These are phyloP conservation scores for Penicillium herquei DNA, from an alignment of 495 filamentous ascomycete genomes.

Conservation along the genomic window DNA sequence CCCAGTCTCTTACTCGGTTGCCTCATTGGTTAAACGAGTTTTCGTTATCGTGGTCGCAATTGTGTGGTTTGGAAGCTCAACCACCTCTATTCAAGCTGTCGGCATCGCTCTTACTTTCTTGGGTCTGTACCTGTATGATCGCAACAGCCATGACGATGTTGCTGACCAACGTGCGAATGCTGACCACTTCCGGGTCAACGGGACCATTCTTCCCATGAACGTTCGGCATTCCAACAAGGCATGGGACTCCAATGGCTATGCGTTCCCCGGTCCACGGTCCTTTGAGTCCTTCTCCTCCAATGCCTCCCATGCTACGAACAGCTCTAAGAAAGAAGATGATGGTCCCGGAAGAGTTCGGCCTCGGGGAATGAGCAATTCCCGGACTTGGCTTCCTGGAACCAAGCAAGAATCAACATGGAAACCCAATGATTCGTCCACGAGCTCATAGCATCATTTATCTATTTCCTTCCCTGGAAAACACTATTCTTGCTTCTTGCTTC, in stretches of 20 bases:
- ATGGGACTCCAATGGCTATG: conserved; percentile 45
- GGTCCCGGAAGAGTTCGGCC: conserved; percentile 47
- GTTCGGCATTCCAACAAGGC: conserved; percentile 32
- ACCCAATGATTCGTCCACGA: conserved; percentile 42
- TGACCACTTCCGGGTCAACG: conserved; percentile 55
- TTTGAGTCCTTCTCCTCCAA: conserved; percentile 25
- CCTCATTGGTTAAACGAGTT: conserved; percentile 91
- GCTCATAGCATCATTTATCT: conserved; percentile 9
- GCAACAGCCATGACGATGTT: conserved; percentile 79
- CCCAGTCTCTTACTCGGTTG: conserved; percentile 96
- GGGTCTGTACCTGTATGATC: conserved; percentile 94
- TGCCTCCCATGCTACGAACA: conserved; percentile 30
- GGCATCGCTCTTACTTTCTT: conserved; percentile 89
- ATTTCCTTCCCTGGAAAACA: neutral
- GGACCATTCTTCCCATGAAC: conserved; percentile 70
- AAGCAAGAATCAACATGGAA: conserved; percentile 82
- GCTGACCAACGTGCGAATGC: conserved; percentile 67
- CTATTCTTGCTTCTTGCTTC: neutral
- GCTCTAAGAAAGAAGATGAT: conserved; percentile 63
- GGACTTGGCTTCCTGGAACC: conserved; percentile 68
- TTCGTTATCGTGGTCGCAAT: conserved; percentile 96
- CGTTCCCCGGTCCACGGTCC: conserved; percentile 30
- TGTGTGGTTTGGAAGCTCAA: conserved; percentile 90
- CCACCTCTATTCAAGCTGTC: conserved; percentile 75
- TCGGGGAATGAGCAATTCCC: conserved; percentile 56